phyloP scores from a whole-genome alignment of 1,284 basidiomycete species.

The Neolentinus lepideus region DNA sequence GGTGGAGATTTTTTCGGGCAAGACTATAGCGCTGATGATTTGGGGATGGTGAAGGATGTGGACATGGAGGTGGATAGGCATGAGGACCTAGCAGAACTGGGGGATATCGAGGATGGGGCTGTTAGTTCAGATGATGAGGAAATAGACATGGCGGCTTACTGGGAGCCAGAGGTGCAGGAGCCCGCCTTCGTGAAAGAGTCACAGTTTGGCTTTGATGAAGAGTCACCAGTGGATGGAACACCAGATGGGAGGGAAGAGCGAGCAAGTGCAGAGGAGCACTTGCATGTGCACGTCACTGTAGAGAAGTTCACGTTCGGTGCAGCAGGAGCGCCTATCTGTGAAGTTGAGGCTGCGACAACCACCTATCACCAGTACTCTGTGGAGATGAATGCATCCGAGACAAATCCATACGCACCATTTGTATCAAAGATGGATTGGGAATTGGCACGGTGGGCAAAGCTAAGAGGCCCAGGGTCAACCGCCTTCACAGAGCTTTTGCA shows the following conservation, averaged over 20 bases:
- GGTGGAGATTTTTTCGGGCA: background rate
- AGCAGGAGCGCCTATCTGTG: background rate
- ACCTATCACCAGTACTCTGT: background rate
- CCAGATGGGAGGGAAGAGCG: background rate
- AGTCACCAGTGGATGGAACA: too few species aligned
- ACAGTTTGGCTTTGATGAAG: background rate
- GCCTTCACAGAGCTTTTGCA: slow-evolving; percentile 13
- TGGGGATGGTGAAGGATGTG: too few species aligned
- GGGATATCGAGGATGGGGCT: too few species aligned
- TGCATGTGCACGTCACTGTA: background rate
- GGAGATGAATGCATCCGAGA: background rate
- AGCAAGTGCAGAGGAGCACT: background rate
- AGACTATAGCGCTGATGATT: background rate
- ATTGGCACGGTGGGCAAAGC: slow-evolving; percentile 15
- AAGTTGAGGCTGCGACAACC: too few species aligned
- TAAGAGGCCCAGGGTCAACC: slow-evolving; percentile 13
- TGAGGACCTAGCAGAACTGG: too few species aligned
- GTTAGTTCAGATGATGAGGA: too few species aligned
- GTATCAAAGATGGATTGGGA: slow-evolving; percentile 14
- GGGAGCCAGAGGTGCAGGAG: too few species aligned
- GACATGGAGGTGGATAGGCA: too few species aligned
- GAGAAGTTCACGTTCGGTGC: background rate
- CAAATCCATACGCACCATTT: slow-evolving; percentile 14
- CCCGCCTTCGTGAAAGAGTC: too few species aligned
- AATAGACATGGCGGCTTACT: too few species aligned